A percentile compares a stretch with the other conserved stretches of the same genome.
These are phyloP conservation scores for Leccinum incarnatum DNA, from an alignment of 768 basidiomycete species.

Conservation along the genomic window DNA sequence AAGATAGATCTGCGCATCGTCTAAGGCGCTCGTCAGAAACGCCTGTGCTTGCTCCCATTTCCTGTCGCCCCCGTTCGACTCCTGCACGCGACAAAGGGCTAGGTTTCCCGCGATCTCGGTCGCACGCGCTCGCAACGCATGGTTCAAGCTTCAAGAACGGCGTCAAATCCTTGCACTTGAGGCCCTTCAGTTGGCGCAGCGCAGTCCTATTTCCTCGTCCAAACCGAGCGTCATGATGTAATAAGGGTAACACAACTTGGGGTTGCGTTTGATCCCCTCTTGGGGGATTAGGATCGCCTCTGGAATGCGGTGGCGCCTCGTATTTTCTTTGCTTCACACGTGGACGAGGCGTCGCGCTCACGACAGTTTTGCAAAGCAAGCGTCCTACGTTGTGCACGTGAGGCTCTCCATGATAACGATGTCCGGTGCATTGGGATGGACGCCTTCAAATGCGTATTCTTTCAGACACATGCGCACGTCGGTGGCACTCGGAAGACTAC, in stretches of 20 bases:
- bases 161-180: conserved; percentile 52
- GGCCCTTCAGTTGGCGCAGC: conserved; percentile 57
- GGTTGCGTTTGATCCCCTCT: conserved; percentile 47
- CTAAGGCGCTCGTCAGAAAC: no score
- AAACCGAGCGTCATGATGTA: conserved; percentile 52
- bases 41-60: conserved; percentile 32
- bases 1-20: no score
- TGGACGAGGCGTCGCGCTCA: conserved; percentile 19
- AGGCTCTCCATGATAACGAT: no score
- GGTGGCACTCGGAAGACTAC: no score
- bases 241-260: conserved; percentile 56
- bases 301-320: conserved; percentile 30
- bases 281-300: conserved; percentile 47
- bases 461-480: no score
- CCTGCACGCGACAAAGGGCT: conserved; percentile 46
- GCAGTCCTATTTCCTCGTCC: conserved; percentile 38
- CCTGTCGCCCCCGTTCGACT: conserved; percentile 36
- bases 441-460: no score
- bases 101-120: conserved; percentile 45
- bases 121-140: conserved; percentile 57
- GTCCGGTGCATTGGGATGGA: no score
- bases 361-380: no score
- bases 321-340: conserved; percentile 20
- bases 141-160: conserved; percentile 47
- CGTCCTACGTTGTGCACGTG: no score